phyloP scores from a whole-genome alignment of 768 basidiomycete genomes.

The Kwoniella dejecticola region DNA sequence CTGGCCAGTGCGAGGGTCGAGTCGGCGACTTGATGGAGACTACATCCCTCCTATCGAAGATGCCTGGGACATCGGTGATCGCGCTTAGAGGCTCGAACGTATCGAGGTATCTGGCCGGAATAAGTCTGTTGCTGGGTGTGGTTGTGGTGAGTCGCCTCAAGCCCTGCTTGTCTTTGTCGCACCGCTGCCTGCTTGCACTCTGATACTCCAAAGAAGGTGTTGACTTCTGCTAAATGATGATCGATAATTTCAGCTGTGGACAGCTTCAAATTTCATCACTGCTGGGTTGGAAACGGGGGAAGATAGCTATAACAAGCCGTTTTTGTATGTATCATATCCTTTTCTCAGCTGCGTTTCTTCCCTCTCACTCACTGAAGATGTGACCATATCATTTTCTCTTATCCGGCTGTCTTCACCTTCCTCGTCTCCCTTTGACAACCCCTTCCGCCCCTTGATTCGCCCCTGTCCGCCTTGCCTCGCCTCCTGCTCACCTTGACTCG shows the following conservation, averaged over 20 bases:
- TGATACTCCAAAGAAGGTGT: too few species aligned
- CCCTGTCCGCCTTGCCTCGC: background rate
- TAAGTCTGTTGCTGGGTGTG: conserved; percentile 41
- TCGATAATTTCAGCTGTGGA: conserved; percentile 66
- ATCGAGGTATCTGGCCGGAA: conserved; percentile 45
- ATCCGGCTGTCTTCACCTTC: too few species aligned
- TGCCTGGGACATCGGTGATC: conserved; percentile 8
- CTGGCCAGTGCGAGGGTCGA: too few species aligned
- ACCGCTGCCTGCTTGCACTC: background rate
- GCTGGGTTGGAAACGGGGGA: conserved; percentile 63
- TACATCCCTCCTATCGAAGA: conserved; percentile 16
- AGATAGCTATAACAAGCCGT: conserved; percentile 77
- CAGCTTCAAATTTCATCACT: conserved; percentile 77
- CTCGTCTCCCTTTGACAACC: background rate
- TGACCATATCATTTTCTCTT: too few species aligned
- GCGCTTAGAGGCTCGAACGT: conserved; percentile 14
- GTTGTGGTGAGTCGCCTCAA: conserved; percentile 25
- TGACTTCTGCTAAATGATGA: too few species aligned
- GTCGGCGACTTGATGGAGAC: conserved; percentile 26
- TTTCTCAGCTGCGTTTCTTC: too few species aligned
- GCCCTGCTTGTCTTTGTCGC: background rate
- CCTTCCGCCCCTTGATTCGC: background rate
- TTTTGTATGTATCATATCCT: conserved; percentile 67
- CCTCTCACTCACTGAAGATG: too few species aligned
- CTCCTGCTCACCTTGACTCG: background rate